Evolutionary conservation across 2,329 filamentous ascomycete genomes (phyloP).

Genomic region (Calonectria fujianensis): DNA sequence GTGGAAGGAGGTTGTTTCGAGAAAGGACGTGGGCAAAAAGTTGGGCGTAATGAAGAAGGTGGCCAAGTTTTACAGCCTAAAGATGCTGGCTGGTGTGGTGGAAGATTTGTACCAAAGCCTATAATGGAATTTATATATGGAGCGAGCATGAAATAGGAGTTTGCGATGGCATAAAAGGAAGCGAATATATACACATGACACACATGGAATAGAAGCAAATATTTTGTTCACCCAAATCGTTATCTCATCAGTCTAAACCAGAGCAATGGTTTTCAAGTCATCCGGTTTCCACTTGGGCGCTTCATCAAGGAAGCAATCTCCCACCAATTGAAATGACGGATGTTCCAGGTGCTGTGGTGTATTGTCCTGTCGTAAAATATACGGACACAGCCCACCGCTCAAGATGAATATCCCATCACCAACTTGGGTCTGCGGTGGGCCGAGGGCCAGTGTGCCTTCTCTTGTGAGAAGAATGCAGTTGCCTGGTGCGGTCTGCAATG

Average conservation of each 20-base stretch:
- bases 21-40: constrained; percentile 78
- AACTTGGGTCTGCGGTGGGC: constrained; percentile 35
- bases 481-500: constrained; percentile 37
- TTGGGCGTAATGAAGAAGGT: constrained; percentile 84
- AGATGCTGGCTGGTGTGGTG: constrained; percentile 87
- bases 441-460: constrained; percentile 38
- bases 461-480: constrained; percentile 42
- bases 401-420: constrained; percentile 44
- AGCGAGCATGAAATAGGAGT: constrained; percentile 47
- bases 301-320: constrained; percentile 43
- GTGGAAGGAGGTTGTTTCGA: constrained; percentile 84
- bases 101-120: constrained; percentile 74
- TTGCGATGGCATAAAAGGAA: constrained; percentile 40
- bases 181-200: constrained; percentile 1
- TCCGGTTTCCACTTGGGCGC: constrained; percentile 33
- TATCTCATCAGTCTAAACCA: constrained; percentile 35
- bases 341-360: constrained; percentile 4
- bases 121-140: constrained; percentile 53
- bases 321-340: constrained; percentile 38
- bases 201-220: constrained; percentile 28
- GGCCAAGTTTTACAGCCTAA: constrained; percentile 85
- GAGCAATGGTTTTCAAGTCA: constrained; percentile 31
- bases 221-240: background rate
- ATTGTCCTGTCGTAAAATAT: constrained; percentile 36
- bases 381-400: constrained; percentile 47